Percentiles rank a stretch among this genome's conserved stretches.
Conservation (phyloP, 148 eudicot species). For the Linanthus parryae region DNA sequence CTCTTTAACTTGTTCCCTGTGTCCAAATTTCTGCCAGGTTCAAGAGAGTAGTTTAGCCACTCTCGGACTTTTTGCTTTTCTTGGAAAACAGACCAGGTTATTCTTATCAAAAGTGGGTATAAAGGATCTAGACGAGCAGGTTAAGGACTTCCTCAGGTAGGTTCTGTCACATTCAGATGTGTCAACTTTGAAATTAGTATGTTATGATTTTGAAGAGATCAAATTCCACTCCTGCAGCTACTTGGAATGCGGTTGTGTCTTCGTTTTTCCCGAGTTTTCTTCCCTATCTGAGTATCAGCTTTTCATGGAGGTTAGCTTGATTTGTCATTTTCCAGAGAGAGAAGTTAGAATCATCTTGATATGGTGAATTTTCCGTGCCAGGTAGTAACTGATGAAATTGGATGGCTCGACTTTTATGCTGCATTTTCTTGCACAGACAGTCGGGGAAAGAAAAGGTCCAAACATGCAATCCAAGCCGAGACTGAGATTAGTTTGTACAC, state of each 20-base stretch:
- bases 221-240: slow-evolving; percentile 28
- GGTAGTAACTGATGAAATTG: slow-evolving; percentile 45
- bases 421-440: slow-evolving; percentile 14
- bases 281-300: slow-evolving; percentile 39
- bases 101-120: slow-evolving; percentile 33
- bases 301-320: slow-evolving; percentile 41
- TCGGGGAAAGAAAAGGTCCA: slow-evolving; percentile 25
- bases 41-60: slow-evolving; percentile 34
- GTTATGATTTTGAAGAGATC: neutral
- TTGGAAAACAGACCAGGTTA: slow-evolving; percentile 41
- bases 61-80: slow-evolving; percentile 41
- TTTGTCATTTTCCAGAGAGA: neutral
- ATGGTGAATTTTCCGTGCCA: slow-evolving; percentile 7
- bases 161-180: neutral
- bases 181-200: neutral
- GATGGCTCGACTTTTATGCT: slow-evolving; percentile 47
- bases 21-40: slow-evolving; percentile 13
- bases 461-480: slow-evolving; percentile 32
- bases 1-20: neutral
- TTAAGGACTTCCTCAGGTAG: slow-evolving; percentile 40
- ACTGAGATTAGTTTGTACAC: slow-evolving; percentile 28
- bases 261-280: slow-evolving; percentile 28
- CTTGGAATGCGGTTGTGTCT: slow-evolving; percentile 45
- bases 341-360: slow-evolving; percentile 6
- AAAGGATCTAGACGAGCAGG: slow-evolving; percentile 32